Evolutionary conservation across 2,329 filamentous ascomycete genomes (phyloP).

Genomic region (Sporothrix phasma): DNA sequence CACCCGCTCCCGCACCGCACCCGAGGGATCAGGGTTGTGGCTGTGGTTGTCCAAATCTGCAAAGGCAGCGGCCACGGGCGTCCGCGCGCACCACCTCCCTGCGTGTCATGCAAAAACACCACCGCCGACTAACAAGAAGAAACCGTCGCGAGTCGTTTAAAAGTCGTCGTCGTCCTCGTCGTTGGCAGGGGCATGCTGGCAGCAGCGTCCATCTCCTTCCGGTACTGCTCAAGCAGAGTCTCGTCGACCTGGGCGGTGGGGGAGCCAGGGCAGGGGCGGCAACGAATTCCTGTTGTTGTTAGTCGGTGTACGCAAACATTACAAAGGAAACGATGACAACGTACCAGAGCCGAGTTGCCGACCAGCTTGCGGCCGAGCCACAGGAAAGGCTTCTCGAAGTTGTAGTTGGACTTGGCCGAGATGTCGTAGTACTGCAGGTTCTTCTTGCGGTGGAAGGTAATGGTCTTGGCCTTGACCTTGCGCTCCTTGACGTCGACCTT

Average conservation of each 20-base stretch:
- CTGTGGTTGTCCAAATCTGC: slow-evolving; percentile 3
- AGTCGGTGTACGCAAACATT: slow-evolving; percentile 19
- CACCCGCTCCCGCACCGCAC: neutral
- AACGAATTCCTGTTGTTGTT: slow-evolving; percentile 70
- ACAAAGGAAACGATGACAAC: no score
- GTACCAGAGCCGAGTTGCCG: slow-evolving; percentile 76
- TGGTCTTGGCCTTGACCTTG: slow-evolving; percentile 99
- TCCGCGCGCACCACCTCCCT: neutral
- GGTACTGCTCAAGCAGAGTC: slow-evolving; percentile 69
- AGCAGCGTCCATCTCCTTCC: slow-evolving; percentile 79
- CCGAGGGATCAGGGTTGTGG: no score
- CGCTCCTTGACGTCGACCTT: slow-evolving; percentile 99
- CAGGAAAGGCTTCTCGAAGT: slow-evolving; percentile 99
- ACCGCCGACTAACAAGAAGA: neutral
- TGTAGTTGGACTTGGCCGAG: slow-evolving; percentile 99
- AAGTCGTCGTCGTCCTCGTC: slow-evolving; percentile 75
- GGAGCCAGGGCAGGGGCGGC: slow-evolving; percentile 90
- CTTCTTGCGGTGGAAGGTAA: slow-evolving; percentile 99
- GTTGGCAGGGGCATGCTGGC: slow-evolving; percentile 74
- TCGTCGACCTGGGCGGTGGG: slow-evolving; percentile 86
- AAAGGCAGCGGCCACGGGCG: neutral
- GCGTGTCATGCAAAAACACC: neutral
- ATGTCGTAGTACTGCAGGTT: slow-evolving; percentile 99
- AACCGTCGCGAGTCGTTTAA: slow-evolving; percentile 31
- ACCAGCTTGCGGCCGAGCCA: slow-evolving; percentile 98